These are phyloP conservation scores for Arctostaphylos glauca DNA, from an alignment of 148 eudicot genomes.

Conservation along the genomic window DNA sequence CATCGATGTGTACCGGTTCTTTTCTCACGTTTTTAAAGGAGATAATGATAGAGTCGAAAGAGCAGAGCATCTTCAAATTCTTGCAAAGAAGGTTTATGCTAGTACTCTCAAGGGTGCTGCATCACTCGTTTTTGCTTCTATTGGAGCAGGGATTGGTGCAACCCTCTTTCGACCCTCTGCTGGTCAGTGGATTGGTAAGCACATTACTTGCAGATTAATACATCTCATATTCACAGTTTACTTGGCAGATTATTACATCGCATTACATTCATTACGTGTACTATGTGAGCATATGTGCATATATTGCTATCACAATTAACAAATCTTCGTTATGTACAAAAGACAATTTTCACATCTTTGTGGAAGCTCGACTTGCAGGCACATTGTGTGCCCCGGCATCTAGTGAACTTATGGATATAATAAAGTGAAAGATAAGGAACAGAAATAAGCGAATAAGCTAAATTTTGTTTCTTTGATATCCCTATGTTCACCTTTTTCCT, in stretches of 20 bases:
- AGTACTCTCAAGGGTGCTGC: constrained; percentile 60
- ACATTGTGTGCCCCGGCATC: no score
- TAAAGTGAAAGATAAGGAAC: no score
- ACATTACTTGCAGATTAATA: neutral
- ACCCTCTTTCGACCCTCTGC: constrained; percentile 57
- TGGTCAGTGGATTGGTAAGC: constrained; percentile 92
- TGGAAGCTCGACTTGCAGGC: no score
- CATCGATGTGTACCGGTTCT: constrained; percentile 56
- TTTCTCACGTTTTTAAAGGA: constrained; percentile 37
- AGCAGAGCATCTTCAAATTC: constrained; percentile 44
- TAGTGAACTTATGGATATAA: no score
- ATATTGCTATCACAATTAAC: no score
- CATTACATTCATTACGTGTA: no score
- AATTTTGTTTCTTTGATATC: neutral
- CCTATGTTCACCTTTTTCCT: neutral
- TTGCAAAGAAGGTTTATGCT: constrained; percentile 53
- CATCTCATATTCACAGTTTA: no score
- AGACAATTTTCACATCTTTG: no score
- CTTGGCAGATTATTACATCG: no score
- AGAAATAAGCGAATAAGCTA: neutral
- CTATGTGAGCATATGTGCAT: no score
- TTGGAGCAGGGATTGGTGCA: constrained; percentile 89
- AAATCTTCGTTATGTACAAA: no score
- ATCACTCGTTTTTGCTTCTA: constrained; percentile 76
- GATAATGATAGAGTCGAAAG: constrained; percentile 45